Evolutionary conservation across 495 filamentous ascomycete genomes (phyloP).

Genomic region (Aspergillus egyptiacus): DNA sequence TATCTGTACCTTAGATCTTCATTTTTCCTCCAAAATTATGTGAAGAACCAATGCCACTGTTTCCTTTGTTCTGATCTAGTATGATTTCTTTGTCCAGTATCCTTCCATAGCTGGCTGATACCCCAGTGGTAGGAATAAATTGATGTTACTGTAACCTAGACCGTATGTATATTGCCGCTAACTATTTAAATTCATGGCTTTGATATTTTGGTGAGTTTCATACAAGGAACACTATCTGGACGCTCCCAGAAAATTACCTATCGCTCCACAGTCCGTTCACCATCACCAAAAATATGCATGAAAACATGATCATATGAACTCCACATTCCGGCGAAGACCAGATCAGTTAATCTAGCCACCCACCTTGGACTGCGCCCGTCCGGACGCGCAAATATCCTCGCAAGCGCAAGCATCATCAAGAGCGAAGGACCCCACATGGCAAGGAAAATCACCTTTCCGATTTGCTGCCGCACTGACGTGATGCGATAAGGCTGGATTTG

Average conservation of each 20-base stretch:
- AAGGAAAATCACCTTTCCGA: constrained; percentile 59
- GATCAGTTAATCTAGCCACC: constrained; percentile 45
- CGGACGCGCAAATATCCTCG: constrained; percentile 49
- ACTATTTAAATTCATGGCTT: too few species aligned
- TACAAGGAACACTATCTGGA: background rate
- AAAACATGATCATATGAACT: constrained; percentile 65
- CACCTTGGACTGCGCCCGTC: constrained; percentile 62
- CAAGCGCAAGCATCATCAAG: constrained; percentile 40
- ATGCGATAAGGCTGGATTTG: constrained; percentile 60
- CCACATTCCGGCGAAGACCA: constrained; percentile 59
- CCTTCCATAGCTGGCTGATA: background rate
- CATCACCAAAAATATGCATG: constrained; percentile 70
- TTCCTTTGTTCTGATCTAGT: constrained; percentile 43
- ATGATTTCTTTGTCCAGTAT: background rate
- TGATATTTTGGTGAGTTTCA: background rate
- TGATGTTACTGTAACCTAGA: background rate
- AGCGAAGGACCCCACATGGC: constrained; percentile 56
- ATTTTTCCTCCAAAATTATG: constrained; percentile 40
- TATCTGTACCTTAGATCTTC: constrained; percentile 50
- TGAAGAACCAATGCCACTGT: constrained; percentile 26
- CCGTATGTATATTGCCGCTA: too few species aligned
- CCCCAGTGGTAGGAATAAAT: too few species aligned
- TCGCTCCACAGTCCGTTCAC: constrained; percentile 61
- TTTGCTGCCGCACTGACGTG: constrained; percentile 58
- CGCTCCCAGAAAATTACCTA: background rate